Base-by-base conservation (phyloP, 345 rosid genomes). In the Hevea brasiliensis region DNA sequence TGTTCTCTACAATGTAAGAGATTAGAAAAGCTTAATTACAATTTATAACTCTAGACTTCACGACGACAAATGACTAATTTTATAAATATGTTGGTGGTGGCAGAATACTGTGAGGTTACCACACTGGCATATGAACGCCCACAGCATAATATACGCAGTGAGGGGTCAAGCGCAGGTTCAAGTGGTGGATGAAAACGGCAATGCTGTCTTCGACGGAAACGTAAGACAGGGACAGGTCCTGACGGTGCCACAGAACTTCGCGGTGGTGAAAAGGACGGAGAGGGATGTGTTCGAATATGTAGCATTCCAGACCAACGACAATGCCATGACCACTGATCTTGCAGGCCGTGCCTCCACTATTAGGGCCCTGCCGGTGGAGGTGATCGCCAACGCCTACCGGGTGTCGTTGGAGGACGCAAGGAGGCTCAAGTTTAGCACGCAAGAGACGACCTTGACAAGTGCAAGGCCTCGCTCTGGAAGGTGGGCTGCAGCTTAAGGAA, bases 171-270 rank as follows among this genome's bases (percentile, higher is more conserved):
- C 89, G 12, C 71, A 68, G 64, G 60, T 89, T 53, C 96, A 94
- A 69, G 78, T 92, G 4, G 91, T 84, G 58, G 81, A 87, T 76
- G 81, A 88, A 67, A 77, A 79, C 9, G 98, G 98, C 0, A 55
- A 78, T 15, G 15, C 74, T 0, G 89, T 92, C 74, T 92, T 85
- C 78, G 82, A 88, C 37, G 89, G 85, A 8, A 76, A 76, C 44
- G 48, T 92, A 14, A 67, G 74, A 6, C 71, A 85, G 74, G 95
- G 97, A 7, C 89, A 89, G 71, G 29, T 90, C 14, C 44, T 94
- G 72, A 74, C 81, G 17, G 84, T 90, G 70, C 98, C 96, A 0
- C 93, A 89, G 54, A 88, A 89, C 77, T 90, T 78, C 54, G 93
- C 83, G 8, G 87, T 86, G 47, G 78, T 72, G 76, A 85, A 83